Conservation (phyloP, 208 protist genomes). For the Angomonas deanei region DNA sequence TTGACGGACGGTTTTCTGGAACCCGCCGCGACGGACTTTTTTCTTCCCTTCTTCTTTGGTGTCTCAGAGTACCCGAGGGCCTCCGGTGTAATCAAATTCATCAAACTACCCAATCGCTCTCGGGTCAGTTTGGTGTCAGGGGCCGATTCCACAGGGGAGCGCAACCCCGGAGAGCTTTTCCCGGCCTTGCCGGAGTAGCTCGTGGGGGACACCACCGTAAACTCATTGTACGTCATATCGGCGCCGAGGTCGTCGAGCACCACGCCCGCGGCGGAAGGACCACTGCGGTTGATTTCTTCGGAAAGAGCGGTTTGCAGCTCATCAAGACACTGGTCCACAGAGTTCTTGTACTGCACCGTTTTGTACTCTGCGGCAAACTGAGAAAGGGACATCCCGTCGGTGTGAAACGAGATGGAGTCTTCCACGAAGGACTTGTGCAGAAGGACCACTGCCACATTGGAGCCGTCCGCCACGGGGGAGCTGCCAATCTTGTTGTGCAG, state of each 20-base stretch:
- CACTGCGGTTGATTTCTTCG: neutral
- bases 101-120: conserved; percentile 27
- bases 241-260: neutral
- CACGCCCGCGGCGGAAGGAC: neutral
- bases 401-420: neutral
- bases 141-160: neutral
- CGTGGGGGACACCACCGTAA: neutral
- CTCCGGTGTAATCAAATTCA: conserved; percentile 41
- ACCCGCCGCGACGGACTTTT: neutral
- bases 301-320: neutral
- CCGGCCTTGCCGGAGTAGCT: neutral
- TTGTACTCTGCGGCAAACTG: neutral
- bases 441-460: neutral
- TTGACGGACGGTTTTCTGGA: too few species aligned
- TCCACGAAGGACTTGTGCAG: neutral
- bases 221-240: neutral
- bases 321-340: neutral
- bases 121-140: conserved; percentile 17
- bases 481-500: conserved; percentile 11
- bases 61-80: conserved; percentile 17
- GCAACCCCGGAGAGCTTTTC: neutral
- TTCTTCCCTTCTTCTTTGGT: neutral
- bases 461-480: neutral
- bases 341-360: neutral
- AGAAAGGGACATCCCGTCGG: neutral